A percentile compares a stretch with the other conserved stretches of the same genome.
Conservation (phyloP, 2,329 filamentous ascomycete genomes). For the Fusarium albidum region DNA sequence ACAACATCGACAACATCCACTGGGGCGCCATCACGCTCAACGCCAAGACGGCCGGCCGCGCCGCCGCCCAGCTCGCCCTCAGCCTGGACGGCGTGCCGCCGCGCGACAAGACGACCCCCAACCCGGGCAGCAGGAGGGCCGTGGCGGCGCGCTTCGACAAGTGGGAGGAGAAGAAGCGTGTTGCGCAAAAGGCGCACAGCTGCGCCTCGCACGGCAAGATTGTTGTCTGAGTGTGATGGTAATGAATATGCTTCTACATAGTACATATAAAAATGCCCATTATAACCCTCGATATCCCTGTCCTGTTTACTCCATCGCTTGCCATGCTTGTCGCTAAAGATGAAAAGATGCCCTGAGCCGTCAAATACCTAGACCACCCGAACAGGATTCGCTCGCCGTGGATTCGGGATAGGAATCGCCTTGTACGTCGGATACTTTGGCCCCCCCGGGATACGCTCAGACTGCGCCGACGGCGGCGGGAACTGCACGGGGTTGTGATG, state of each 20-base stretch:
- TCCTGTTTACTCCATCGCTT: no score
- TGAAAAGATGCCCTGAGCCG: not conserved
- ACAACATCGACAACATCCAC: slow-evolving; percentile 51
- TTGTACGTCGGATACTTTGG: slow-evolving; percentile 45
- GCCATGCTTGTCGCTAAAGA: slow-evolving; percentile 1
- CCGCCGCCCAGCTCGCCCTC: slow-evolving; percentile 53
- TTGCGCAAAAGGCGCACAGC: slow-evolving; percentile 41
- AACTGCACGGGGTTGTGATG: slow-evolving; percentile 19
- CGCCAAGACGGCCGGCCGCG: slow-evolving; percentile 57
- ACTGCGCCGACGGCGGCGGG: slow-evolving; percentile 29
- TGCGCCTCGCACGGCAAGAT: slow-evolving; percentile 39
- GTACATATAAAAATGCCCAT: not conserved
- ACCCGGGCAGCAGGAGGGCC: slow-evolving; percentile 38
- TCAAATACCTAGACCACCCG: not conserved
- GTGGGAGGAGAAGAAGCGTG: slow-evolving; percentile 36
- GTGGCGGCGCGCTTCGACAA: slow-evolving; percentile 37
- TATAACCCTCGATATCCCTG: no score
- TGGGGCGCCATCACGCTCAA: slow-evolving; percentile 50
- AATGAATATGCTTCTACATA: no score
- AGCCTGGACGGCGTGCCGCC: slow-evolving; percentile 46
- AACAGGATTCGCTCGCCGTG: slow-evolving; percentile 22
- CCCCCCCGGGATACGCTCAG: slow-evolving; percentile 44
- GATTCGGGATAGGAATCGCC: slow-evolving; percentile 46
- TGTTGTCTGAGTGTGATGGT: slow-evolving; percentile 33
- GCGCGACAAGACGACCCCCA: slow-evolving; percentile 42